Base-by-base conservation (phyloP, 169 alveolate genomes). In the Theileria sp. region DNA sequence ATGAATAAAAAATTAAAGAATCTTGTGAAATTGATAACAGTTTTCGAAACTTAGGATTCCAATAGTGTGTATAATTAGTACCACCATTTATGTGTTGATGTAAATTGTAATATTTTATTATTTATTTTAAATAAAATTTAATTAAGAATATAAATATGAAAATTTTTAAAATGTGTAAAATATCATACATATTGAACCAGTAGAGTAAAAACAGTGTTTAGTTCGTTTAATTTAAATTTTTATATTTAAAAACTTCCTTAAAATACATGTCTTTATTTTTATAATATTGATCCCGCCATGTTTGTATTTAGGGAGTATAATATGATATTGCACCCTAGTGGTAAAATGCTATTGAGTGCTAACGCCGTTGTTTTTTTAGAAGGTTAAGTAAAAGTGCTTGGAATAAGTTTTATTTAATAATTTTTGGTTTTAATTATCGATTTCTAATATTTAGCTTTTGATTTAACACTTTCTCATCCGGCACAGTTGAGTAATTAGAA, bases 321-420 rank as follows among this genome's bases (percentile, higher is more conserved):
- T 64, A 25, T 25, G 72, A 64, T 9, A n/a, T 23, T 69, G 77
- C 77, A 69, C 77, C 77, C 77, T 17, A 30, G 77, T 17, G 61
- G 67, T 69, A 26, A 36, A 50, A 69, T 69, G 77, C 77, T 51
- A 69, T 51, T 51, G 67, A 51, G 77, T 69, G 77, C 77, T 51
- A 19, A 25, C 32, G 62, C 44, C 75, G 75, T 69, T 69, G 77
- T 69, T 69, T 69, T 69, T 15, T 60, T 64, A 51, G 77, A 69
- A 69, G 77, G 77, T 50, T 23, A 25, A 69, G 77, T 38, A 17
- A 69, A 69, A 13, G 32, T 44, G 54, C 54, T 44, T 8, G 54
- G 54, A 44, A 44, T 44, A 44, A 61, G 77, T 13, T 23, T n/a
- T 19, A n/a, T 25, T 69, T n/a, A n/a, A 44, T 69, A 15, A 23